These are phyloP conservation scores for Chlamydomonas sphaeroides DNA, from an alignment of 139 green algal species.

Conservation along the genomic window DNA sequence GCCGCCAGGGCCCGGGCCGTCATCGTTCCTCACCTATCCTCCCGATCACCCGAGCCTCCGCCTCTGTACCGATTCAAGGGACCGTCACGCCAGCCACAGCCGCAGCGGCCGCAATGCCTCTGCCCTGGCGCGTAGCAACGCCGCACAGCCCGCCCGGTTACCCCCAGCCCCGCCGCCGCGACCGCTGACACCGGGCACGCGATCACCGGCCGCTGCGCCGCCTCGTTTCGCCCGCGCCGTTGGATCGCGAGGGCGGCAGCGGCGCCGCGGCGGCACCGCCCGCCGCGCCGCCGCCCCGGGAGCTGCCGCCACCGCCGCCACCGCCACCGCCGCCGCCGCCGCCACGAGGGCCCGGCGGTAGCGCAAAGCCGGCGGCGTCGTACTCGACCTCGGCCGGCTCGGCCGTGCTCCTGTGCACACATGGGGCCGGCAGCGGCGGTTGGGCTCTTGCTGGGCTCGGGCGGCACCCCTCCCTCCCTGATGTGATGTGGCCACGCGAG, in stretches of 20 bases:
- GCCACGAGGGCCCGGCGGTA: background rate
- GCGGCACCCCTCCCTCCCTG: background rate
- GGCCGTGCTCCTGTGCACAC: background rate
- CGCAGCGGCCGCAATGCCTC: no score
- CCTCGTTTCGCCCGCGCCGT: background rate
- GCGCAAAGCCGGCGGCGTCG: slow-evolving; percentile 23
- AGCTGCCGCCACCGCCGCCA: background rate
- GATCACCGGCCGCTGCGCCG: background rate
- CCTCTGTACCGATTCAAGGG: no score
- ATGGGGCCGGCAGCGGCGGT: background rate
- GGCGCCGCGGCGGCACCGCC: background rate
- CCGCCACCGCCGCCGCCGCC: background rate
- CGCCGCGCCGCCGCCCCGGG: background rate
- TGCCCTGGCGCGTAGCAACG: no score
- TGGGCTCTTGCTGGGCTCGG: no score
- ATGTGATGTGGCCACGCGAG: no score
- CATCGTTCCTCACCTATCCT: no score
- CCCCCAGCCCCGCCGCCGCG: no score
- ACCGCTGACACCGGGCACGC: no score
- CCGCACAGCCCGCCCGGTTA: no score
- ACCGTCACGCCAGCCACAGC: no score
- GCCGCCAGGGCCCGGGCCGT: no score
- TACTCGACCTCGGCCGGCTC: slow-evolving; percentile 21
- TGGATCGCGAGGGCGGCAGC: background rate
- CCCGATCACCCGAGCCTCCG: no score